phyloP scores from a whole-genome alignment of 306 rosid genomes.

The Delonix regia region DNA sequence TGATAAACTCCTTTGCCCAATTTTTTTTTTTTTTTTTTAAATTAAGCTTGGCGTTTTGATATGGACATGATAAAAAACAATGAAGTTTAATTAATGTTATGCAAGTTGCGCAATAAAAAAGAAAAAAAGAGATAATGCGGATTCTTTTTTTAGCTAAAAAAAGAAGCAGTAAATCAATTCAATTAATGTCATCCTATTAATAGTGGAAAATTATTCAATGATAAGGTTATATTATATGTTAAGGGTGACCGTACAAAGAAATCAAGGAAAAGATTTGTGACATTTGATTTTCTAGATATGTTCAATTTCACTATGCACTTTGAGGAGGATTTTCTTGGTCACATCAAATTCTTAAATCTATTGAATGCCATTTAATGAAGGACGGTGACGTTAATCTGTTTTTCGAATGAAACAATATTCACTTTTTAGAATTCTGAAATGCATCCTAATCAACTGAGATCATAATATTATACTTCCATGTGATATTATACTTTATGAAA shows the following conservation, averaged over 20 bases:
- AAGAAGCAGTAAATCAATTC: background rate
- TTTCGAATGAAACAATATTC: background rate
- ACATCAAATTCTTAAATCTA: conserved; percentile 23
- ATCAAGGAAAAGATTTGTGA: background rate
- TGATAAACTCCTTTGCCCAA: no score
- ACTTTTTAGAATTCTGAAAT: background rate
- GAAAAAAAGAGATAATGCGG: background rate
- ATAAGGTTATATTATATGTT: background rate
- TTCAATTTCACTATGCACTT: background rate
- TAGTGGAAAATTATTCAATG: background rate
- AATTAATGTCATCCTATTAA: background rate
- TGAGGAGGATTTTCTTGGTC: conserved; percentile 22
- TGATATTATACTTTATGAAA: no score
- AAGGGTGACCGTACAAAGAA: background rate
- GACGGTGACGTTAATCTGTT: background rate
- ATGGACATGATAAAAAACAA: background rate
- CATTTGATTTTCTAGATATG: background rate
- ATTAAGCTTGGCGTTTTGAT: no score
- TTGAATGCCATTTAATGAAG: background rate
- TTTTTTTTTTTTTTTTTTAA: no score
- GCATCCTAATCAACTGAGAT: background rate
- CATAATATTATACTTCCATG: background rate
- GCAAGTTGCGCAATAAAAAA: background rate
- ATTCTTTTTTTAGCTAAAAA: background rate
- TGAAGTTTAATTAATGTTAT: background rate